These are phyloP conservation scores for Neopestalotiopsis sp. DNA, from an alignment of 2,329 filamentous ascomycete genomes.

Conservation along the genomic window DNA sequence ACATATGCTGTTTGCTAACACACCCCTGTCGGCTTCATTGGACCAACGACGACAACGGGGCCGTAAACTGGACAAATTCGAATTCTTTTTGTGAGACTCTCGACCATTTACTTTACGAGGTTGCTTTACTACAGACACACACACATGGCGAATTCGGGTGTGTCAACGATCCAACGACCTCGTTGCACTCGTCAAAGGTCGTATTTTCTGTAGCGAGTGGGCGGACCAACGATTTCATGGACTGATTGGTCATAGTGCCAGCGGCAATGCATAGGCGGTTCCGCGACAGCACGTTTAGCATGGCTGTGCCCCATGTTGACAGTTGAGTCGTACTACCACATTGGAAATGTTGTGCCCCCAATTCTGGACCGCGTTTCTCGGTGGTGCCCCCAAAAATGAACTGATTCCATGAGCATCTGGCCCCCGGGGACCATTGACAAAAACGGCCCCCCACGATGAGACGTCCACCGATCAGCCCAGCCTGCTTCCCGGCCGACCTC, in stretches of 20 bases:
- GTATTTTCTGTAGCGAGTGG: neutral
- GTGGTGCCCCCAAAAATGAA: neutral
- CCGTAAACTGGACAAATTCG: neutral
- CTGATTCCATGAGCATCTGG: neutral
- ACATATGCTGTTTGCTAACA: neutral
- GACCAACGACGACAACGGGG: neutral
- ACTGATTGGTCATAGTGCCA: neutral
- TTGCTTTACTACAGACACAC: neutral
- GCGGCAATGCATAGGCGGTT: conserved; percentile 5
- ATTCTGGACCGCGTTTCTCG: neutral
- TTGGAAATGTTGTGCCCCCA: conserved; percentile 2
- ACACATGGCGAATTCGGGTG: neutral
- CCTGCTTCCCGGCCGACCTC: neutral
- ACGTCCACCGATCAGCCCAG: neutral
- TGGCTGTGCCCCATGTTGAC: conserved; percentile 9
- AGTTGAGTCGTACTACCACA: conserved; percentile 12
- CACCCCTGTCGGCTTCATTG: neutral
- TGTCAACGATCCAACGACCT: neutral
- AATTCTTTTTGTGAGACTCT: neutral
- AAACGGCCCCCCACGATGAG: neutral
- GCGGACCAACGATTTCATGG: conserved; percentile 2
- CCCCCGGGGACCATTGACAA: neutral
- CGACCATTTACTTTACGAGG: neutral
- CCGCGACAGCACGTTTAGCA: conserved; percentile 10
- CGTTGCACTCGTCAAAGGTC: neutral